Conservation (phyloP, 192 early-diverging fungal genomes). For the Backusella circina region DNA sequence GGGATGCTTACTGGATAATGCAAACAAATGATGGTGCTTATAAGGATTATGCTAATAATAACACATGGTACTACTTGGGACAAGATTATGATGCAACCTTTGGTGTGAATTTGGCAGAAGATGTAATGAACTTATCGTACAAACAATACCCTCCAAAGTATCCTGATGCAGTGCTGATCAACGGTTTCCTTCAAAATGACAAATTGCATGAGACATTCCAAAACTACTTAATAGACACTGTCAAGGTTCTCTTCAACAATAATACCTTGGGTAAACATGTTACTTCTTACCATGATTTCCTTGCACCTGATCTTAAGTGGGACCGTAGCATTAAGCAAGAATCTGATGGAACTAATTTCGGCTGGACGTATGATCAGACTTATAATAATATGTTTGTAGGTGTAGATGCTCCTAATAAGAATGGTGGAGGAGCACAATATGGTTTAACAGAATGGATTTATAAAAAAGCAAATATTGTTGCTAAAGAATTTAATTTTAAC, state of each 20-base stretch:
- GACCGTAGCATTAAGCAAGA: conserved; percentile 42
- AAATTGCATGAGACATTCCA: conserved; percentile 35
- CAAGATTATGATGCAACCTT: conserved; percentile 51
- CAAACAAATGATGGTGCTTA: conserved; percentile 47
- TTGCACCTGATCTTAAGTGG: conserved; percentile 44
- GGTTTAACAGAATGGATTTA: conserved; percentile 43
- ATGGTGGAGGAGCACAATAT: conserved; percentile 34
- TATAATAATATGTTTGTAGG: conserved; percentile 28
- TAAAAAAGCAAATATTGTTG: conserved; percentile 30
- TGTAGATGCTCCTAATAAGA: conserved; percentile 12
- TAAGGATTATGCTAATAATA: conserved; percentile 26
- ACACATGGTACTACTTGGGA: conserved; percentile 39
- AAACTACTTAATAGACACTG: conserved; percentile 37
- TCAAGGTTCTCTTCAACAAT: conserved; percentile 42
- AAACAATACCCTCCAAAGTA: conserved; percentile 27
- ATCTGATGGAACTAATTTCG: conserved; percentile 40
- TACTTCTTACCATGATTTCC: conserved; percentile 35
- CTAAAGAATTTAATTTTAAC: conserved; percentile 2
- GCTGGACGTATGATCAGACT: conserved; percentile 32
- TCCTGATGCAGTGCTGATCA: conserved; percentile 38
- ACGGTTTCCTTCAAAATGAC: conserved; percentile 40
- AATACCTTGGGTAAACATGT: conserved; percentile 35
- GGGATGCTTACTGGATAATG: conserved; percentile 47
- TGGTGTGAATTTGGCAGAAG: conserved; percentile 35
- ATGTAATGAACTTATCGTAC: conserved; percentile 29